Evolutionary conservation across 202 grass and related monocot genomes (phyloP).

Genomic region (Digitaria exilis): DNA sequence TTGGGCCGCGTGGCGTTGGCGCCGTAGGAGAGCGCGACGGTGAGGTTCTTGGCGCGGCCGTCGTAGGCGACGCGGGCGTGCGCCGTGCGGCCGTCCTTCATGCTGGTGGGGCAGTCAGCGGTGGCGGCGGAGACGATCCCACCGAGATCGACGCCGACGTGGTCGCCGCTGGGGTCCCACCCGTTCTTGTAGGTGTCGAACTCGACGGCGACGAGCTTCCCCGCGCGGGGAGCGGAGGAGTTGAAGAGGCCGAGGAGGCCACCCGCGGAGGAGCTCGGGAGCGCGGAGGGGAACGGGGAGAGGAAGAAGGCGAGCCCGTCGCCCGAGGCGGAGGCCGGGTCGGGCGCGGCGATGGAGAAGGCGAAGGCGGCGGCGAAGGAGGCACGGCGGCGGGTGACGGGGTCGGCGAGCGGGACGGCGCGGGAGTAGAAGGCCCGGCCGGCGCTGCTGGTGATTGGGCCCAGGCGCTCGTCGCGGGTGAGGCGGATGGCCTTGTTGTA

Average conservation of each 20-base stretch:
- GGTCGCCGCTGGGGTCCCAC: conserved; percentile 60
- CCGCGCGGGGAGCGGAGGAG: conserved; percentile 36
- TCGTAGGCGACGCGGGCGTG: conserved; percentile 78
- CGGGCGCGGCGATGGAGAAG: conserved; percentile 59
- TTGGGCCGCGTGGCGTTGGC: conserved; percentile 20
- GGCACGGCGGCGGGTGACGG: conserved; percentile 50
- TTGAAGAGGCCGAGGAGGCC: conserved; percentile 72
- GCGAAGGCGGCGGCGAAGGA: conserved; percentile 67
- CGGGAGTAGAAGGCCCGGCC: conserved; percentile 58
- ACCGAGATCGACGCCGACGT: conserved; percentile 64
- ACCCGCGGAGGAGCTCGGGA: conserved; percentile 59
- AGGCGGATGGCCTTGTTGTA: conserved; percentile 73
- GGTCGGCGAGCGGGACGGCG: conserved; percentile 58
- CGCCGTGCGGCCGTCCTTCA: conserved; percentile 64
- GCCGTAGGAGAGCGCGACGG: conserved; percentile 67
- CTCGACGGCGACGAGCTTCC: conserved; percentile 58
- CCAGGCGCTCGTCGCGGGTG: conserved; percentile 61
- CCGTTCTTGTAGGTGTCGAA: conserved; percentile 68
- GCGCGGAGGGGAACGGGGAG: conserved; percentile 58
- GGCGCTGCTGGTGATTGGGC: conserved; percentile 56
- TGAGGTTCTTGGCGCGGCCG: conserved; percentile 53
- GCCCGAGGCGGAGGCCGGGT: conserved; percentile 46
- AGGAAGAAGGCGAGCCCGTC: conserved; percentile 88
- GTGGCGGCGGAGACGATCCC: conserved; percentile 52
- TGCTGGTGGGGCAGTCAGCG: conserved; percentile 49